These are phyloP conservation scores for Blepharisma stoltei DNA, from an alignment of 73 alveolate genomes.

Conservation along the genomic window DNA sequence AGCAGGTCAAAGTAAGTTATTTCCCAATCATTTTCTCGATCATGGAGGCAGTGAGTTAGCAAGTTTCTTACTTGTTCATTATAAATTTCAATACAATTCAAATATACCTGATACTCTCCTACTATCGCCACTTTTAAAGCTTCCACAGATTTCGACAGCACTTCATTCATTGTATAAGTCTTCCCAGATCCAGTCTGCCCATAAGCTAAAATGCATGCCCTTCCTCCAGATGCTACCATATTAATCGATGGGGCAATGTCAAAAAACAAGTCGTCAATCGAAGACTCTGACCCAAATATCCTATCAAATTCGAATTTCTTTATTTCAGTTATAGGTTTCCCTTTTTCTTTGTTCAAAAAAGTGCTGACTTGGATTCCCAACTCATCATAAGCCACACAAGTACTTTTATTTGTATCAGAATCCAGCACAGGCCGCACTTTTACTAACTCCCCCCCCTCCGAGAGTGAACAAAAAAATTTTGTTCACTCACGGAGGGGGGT, in stretches of 20 bases:
- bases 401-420: neutral
- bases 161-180: constrained; percentile 16
- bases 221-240: neutral
- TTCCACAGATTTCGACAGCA: neutral
- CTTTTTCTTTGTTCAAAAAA: neutral
- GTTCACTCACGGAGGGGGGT: too few species aligned
- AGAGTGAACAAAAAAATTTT: too few species aligned
- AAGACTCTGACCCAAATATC: neutral
- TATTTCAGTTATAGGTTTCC: neutral
- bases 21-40: too few species aligned
- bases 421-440: constrained; percentile 7
- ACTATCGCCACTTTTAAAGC: neutral
- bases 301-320: constrained; percentile 17
- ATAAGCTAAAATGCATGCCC: constrained; percentile 32
- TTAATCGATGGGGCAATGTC: neutral
- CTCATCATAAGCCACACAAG: neutral
- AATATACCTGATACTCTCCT: constrained; percentile 15
- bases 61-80: constrained; percentile 25
- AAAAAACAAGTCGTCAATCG: neutral
- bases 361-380: neutral
- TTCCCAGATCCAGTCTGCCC: constrained; percentile 32
- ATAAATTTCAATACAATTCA: constrained; percentile 27
- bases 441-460: too few species aligned
- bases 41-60: too few species aligned
- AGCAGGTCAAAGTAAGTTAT: too few species aligned